These are phyloP conservation scores for Hsuehochloa calcarea DNA, from an alignment of 176 grass and related monocot genomes.

Conservation along the genomic window DNA sequence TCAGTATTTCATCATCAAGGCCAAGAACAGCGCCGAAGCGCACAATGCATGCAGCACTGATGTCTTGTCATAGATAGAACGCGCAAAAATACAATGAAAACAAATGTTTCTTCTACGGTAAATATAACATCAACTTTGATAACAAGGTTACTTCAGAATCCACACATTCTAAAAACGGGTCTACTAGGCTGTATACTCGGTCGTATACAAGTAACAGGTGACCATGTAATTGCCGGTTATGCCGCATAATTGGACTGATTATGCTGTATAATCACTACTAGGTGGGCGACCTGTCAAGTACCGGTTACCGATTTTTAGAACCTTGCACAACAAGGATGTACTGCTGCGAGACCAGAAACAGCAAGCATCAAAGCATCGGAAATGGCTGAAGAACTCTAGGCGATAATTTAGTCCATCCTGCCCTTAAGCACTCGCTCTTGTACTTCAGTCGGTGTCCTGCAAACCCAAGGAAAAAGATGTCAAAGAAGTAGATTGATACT, in stretches of 20 bases:
- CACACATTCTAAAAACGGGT: background rate
- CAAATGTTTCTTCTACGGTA: constrained; percentile 12
- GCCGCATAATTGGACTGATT: no score
- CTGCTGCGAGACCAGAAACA: background rate
- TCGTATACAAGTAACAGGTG: no score
- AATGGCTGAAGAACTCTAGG: constrained; percentile 7
- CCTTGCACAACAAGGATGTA: background rate
- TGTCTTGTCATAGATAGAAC: background rate
- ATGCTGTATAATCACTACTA: no score
- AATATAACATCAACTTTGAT: background rate
- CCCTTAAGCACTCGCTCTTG: constrained; percentile 78
- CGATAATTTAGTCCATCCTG: constrained; percentile 75
- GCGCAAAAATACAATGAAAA: background rate
- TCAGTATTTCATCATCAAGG: background rate
- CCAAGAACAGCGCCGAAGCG: background rate
- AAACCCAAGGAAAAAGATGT: constrained; percentile 17
- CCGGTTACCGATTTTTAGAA: no score
- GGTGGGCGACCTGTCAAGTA: no score
- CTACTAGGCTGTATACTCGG: no score
- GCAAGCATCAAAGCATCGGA: constrained; percentile 12
- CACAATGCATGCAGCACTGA: background rate
- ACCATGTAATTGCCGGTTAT: no score
- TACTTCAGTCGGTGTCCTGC: constrained; percentile 87
- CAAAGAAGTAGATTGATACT: background rate
- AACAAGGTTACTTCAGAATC: constrained; percentile 29